These are phyloP conservation scores for Saccharomycopsis babjevae DNA, from an alignment of 805 yeast species.

Conservation along the genomic window DNA sequence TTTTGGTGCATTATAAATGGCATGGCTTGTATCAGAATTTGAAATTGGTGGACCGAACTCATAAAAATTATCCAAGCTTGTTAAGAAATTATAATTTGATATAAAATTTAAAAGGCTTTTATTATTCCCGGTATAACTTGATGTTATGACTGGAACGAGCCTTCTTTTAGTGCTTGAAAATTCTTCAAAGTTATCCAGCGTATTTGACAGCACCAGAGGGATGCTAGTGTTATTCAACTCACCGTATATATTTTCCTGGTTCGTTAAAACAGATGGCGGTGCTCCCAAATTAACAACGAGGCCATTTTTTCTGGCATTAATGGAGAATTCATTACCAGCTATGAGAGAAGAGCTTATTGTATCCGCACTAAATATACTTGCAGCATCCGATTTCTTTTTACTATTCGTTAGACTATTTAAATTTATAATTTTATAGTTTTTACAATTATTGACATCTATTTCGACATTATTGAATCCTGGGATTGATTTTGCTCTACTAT, in stretches of 20 bases:
- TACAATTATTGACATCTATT: neutral
- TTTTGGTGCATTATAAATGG: conserved; percentile 24
- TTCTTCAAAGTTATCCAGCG: conserved; percentile 34
- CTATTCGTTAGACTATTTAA: neutral
- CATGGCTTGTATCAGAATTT: neutral
- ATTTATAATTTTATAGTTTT: conserved; percentile 6
- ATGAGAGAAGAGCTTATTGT: conserved; percentile 7
- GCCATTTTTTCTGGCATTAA: conserved; percentile 18
- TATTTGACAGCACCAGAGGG: conserved; percentile 30
- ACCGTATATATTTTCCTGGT: conserved; percentile 34
- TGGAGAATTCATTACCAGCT: neutral
- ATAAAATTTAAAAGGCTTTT: conserved; percentile 52
- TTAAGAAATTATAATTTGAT: conserved; percentile 41
- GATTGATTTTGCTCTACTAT: neutral
- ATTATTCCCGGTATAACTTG: conserved; percentile 61
- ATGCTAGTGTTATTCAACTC: conserved; percentile 28
- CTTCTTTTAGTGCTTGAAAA: conserved; percentile 28
- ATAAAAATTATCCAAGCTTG: conserved; percentile 45
- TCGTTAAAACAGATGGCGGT: conserved; percentile 30
- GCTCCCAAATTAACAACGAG: conserved; percentile 30
- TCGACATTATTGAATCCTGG: conserved; percentile 1
- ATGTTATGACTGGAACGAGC: conserved; percentile 27
- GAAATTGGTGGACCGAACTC: conserved; percentile 50
- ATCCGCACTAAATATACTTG: conserved; percentile 8
- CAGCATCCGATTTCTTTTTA: conserved; percentile 4